Base-by-base conservation (phyloP, 2,329 filamentous ascomycete genomes). In the Boeremia exigua region DNA sequence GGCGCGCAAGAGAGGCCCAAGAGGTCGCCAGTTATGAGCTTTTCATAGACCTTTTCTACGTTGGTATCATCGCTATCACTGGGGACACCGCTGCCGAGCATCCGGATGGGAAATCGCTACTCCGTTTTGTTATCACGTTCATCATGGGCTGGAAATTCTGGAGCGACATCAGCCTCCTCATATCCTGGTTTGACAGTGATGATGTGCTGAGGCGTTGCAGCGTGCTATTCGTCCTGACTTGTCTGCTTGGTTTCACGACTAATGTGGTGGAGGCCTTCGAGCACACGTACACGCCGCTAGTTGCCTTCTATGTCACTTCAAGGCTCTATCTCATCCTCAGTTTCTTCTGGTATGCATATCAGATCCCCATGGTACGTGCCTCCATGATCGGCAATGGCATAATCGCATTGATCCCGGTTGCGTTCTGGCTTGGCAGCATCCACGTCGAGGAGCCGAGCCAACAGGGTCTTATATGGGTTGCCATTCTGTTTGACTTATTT, bases 91-190 rank as follows among this genome's bases (percentile, higher is more conserved):
- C 85, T 11, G 80, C 83, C 11, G 84, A 87, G 63, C 74, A 83
- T 48, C 78, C 85, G 0, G 82, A 79, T 9, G 85, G 82, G 0
- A 65, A 79, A 29, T 80, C 84, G 40, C 73, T 88, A n/a, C 77
- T 87, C 17, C 79, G 81, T 27, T 88, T 88, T 64, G 73, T 79
- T 48, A 82, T 87, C 37, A 86, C 83, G 0, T 88, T 88, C 65
- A 82, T 84, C 58, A 81, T 88, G 75, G 82, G 81, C 28, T 87
- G 82, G 80, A 87, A 86, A 65, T 84, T 88, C 58, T 88, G 86
- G 86, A 79, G 78, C 43, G 86, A 88, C 57, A 78, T 88, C 44
- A 78, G 81, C 9, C 66, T 84, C 19, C 74, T 85, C 8, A 78
- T 88, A 54, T 82, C 79, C 54, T 86, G 85, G 85, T 87, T 88